These are phyloP conservation scores for Dittrichia graveolens DNA, from an alignment of 129 eudicot species.

Conservation along the genomic window DNA sequence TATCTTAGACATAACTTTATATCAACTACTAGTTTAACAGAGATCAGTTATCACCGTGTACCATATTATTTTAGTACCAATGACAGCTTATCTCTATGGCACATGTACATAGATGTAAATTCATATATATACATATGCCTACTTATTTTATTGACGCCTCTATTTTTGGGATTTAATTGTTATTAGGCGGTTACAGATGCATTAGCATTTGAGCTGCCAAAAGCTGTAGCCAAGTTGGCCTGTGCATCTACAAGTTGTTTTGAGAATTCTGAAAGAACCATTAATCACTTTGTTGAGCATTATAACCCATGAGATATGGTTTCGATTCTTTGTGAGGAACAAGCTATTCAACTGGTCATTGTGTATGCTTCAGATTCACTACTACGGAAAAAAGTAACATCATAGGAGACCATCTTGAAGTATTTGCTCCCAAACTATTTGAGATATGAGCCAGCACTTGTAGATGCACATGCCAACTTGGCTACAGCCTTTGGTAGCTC, in stretches of 20 bases:
- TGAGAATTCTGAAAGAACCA: constrained; percentile 52
- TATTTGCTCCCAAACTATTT: constrained; percentile 47
- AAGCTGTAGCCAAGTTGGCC: constrained; percentile 68
- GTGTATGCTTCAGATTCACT: constrained; percentile 78
- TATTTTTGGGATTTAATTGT: constrained; percentile 2
- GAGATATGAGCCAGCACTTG: constrained; percentile 72
- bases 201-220: constrained; percentile 77
- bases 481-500: constrained; percentile 79
- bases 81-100: no score
- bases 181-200: constrained; percentile 74
- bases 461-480: constrained; percentile 58
- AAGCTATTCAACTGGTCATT: constrained; percentile 80
- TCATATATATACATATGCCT: background rate
- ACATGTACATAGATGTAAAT: background rate
- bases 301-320: constrained; percentile 91
- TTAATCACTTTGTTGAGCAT: constrained; percentile 48
- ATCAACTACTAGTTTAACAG: no score
- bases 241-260: constrained; percentile 61
- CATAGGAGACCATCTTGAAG: constrained; percentile 47
- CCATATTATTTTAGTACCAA: no score
- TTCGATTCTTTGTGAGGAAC: constrained; percentile 80
- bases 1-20: no score
- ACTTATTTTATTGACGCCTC: constrained; percentile 9
- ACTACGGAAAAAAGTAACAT: constrained; percentile 60
- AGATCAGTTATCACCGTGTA: no score